These are phyloP conservation scores for Nicotiana knightiana DNA, from an alignment of 257 asterid genomes.

Conservation along the genomic window DNA sequence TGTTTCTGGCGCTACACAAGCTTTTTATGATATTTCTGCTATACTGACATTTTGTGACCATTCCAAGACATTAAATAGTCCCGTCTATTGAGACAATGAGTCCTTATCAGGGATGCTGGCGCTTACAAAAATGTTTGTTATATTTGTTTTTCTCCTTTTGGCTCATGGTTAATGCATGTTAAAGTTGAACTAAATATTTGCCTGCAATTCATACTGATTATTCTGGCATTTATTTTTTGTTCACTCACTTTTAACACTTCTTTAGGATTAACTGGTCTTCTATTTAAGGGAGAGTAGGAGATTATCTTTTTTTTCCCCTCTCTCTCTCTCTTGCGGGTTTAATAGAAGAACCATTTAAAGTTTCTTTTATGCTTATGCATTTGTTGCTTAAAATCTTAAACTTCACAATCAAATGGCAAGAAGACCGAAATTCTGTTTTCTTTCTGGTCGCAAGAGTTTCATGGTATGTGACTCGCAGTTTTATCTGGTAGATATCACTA, in stretches of 20 bases:
- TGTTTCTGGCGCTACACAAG: background rate
- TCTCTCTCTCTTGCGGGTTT: background rate
- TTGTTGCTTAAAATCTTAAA: background rate
- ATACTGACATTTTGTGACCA: background rate
- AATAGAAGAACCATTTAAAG: background rate
- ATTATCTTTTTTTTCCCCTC: background rate
- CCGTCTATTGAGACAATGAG: background rate
- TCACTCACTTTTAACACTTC: background rate
- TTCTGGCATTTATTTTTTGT: background rate
- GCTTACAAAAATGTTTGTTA: background rate
- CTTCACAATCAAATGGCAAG: background rate
- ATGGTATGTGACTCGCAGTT: slow-evolving; percentile 29
- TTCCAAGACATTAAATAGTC: background rate
- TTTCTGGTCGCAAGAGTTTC: slow-evolving; percentile 6
- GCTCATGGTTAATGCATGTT: slow-evolving; percentile 2
- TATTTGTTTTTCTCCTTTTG: background rate
- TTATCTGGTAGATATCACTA: slow-evolving; percentile 72
- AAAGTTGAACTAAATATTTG: background rate
- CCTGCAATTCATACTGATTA: slow-evolving; percentile 1
- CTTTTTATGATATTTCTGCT: background rate
- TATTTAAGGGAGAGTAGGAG: background rate
- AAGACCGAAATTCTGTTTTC: background rate
- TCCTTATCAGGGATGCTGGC: background rate
- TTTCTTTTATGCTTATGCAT: slow-evolving; percentile 7
- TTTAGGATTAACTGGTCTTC: background rate